These are phyloP conservation scores for Schoenoplectus tabernaemontani DNA, from an alignment of 202 grass and related monocot species.

Conservation along the genomic window DNA sequence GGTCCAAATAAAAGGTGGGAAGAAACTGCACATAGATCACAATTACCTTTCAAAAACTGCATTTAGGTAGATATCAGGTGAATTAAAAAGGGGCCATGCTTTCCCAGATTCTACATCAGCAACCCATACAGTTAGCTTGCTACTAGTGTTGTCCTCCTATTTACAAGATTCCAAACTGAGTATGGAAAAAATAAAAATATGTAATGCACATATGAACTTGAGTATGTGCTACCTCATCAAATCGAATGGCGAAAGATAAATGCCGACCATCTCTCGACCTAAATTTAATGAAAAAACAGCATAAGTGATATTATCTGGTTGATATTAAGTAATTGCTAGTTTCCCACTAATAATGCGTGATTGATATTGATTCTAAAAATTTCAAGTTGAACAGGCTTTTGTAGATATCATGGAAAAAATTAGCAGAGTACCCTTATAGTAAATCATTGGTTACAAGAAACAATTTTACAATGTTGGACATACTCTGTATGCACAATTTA, in stretches of 20 bases:
- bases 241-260: slow-evolving; percentile 72
- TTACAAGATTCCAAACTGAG: slow-evolving; percentile 21
- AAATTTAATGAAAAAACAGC: background rate
- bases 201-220: background rate
- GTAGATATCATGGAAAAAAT: slow-evolving; percentile 16
- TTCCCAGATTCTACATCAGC: slow-evolving; percentile 86
- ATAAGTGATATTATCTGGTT: too few species aligned
- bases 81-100: slow-evolving; percentile 80
- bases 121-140: slow-evolving; percentile 83
- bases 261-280: slow-evolving; percentile 77
- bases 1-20: background rate
- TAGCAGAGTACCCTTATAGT: slow-evolving; percentile 6
- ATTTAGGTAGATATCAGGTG: slow-evolving; percentile 77
- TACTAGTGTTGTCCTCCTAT: slow-evolving; percentile 73
- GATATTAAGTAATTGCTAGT: background rate
- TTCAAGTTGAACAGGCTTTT: slow-evolving; percentile 16
- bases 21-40: slow-evolving; percentile 20
- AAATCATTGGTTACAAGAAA: background rate
- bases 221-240: slow-evolving; percentile 70
- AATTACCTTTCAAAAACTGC: slow-evolving; percentile 91
- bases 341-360: background rate
- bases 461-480: slow-evolving; percentile 9
- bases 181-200: background rate
- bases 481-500: background rate
- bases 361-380: background rate